Percentiles rank a stretch among this genome's conserved stretches.
These are phyloP conservation scores for Bocquillonia castaneifolia DNA, from an alignment of 441 rosid species.

Conservation along the genomic window DNA sequence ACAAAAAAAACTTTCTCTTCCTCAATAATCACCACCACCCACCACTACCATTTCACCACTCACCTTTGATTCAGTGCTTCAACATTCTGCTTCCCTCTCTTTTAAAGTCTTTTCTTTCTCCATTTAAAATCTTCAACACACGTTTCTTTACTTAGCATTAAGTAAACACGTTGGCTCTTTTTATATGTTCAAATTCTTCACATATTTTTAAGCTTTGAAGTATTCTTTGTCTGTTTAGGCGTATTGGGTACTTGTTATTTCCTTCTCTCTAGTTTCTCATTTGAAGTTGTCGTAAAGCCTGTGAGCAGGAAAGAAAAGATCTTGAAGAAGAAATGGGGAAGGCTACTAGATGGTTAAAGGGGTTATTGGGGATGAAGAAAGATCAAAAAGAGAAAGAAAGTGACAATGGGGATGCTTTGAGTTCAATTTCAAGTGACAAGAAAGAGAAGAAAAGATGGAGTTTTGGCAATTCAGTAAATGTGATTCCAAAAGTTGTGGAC, in stretches of 20 bases:
- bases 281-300: not conserved
- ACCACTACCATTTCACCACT: not conserved
- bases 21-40: not conserved
- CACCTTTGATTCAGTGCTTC: constrained; percentile 39
- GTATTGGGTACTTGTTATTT: not conserved
- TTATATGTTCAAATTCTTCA: constrained; percentile 21
- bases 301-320: not conserved
- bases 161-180: constrained; percentile 13
- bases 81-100: constrained; percentile 18
- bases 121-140: not conserved
- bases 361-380: constrained; percentile 68
- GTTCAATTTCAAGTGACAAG: constrained; percentile 24
- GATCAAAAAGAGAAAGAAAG: constrained; percentile 38
- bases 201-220: not conserved
- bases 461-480: constrained; percentile 35
- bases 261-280: not conserved
- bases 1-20: not conserved
- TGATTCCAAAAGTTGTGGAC: constrained; percentile 24
- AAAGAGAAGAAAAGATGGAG: constrained; percentile 52
- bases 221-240: not conserved
- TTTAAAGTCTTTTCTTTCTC: too few relatives aligned
- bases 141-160: not conserved
- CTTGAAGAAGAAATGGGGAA: constrained; percentile 54
- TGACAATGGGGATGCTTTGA: constrained; percentile 22
- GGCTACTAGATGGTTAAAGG: constrained; percentile 79